Percentiles rank a stretch among this genome's conserved stretches.
Conservation (phyloP, 768 basidiomycete species). For the Tulasnella sp. region DNA sequence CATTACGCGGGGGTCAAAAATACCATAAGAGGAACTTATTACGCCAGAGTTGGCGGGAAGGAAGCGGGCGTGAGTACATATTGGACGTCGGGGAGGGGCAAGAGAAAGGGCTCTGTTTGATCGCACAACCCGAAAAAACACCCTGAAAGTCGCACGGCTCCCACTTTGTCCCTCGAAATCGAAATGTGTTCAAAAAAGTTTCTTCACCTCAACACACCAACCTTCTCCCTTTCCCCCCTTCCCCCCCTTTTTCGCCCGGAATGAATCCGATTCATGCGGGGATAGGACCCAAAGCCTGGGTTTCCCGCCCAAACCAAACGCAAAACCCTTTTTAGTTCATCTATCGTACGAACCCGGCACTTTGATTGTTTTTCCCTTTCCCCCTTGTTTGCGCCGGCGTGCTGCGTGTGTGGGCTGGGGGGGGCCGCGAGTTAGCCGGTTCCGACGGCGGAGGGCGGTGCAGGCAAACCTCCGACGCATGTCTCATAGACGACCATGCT, state of each 20-base stretch:
- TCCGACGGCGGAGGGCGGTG: background rate
- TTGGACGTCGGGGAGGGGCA: background rate
- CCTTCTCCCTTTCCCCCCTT: background rate
- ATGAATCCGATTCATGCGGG: slow-evolving; percentile 19
- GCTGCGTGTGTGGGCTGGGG: slow-evolving; percentile 8
- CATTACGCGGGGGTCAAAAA: slow-evolving; percentile 2
- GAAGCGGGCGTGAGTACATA: slow-evolving; percentile 11
- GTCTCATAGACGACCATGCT: slow-evolving; percentile 12
- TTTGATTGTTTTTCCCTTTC: background rate
- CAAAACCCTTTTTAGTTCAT: background rate
- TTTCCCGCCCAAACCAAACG: slow-evolving; percentile 11
- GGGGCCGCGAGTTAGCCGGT: slow-evolving; percentile 4
- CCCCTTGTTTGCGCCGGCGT: background rate
- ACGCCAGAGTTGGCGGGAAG: slow-evolving; percentile 4
- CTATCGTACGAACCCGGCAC: background rate
- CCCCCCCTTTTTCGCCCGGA: slow-evolving; percentile 12
- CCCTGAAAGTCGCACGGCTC: slow-evolving; percentile 16
- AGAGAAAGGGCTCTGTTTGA: background rate
- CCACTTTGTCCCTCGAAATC: background rate
- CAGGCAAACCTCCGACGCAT: background rate
- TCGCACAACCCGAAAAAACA: background rate
- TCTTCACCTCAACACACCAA: background rate
- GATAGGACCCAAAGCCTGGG: slow-evolving; percentile 13
- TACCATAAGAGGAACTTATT: slow-evolving; percentile 3
- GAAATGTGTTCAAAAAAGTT: background rate